Evolutionary conservation across 768 basidiomycete species (phyloP).

Genomic region (Hydnum rufescens): DNA sequence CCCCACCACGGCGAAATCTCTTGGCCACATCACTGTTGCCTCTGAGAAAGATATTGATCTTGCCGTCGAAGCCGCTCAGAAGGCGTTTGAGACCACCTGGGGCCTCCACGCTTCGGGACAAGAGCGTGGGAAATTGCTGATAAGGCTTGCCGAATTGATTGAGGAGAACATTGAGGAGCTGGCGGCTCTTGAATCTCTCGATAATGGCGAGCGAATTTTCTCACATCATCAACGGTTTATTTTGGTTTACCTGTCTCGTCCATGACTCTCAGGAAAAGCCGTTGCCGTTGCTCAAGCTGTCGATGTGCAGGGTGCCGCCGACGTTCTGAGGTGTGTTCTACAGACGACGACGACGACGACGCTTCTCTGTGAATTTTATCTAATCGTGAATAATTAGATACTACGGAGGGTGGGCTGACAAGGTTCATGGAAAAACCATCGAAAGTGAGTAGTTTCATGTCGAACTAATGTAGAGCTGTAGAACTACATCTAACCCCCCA

Average conservation of each 20-base stretch:
- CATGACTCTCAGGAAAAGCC: conserved; percentile 28
- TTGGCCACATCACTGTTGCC: not conserved
- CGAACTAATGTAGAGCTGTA: not conserved
- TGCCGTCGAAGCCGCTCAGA: conserved; percentile 48
- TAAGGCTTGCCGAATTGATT: conserved; percentile 43
- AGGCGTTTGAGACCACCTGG: conserved; percentile 45
- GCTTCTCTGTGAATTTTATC: too few relatives aligned
- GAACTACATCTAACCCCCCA: not conserved
- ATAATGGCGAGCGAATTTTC: conserved; percentile 24
- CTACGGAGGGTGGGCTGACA: conserved; percentile 77
- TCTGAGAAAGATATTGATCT: conserved; percentile 38
- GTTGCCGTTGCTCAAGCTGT: conserved; percentile 20
- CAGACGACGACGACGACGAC: too few relatives aligned
- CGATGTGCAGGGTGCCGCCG: conserved; percentile 16
- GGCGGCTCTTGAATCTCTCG: conserved; percentile 50
- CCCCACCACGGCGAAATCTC: conserved; percentile 16
- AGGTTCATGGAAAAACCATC: conserved; percentile 54
- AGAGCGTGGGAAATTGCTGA: conserved; percentile 33
- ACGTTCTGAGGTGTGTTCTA: conserved; percentile 22
- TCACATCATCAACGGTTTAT: not conserved
- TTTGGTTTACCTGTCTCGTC: not conserved
- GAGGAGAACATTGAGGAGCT: conserved; percentile 40
- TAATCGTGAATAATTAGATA: too few relatives aligned
- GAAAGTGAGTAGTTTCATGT: conserved; percentile 21
- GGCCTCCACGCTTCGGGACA: conserved; percentile 37